Evolutionary conservation across 2,329 filamentous ascomycete species (phyloP).

Genomic region (Hymenoscyphus albidus): DNA sequence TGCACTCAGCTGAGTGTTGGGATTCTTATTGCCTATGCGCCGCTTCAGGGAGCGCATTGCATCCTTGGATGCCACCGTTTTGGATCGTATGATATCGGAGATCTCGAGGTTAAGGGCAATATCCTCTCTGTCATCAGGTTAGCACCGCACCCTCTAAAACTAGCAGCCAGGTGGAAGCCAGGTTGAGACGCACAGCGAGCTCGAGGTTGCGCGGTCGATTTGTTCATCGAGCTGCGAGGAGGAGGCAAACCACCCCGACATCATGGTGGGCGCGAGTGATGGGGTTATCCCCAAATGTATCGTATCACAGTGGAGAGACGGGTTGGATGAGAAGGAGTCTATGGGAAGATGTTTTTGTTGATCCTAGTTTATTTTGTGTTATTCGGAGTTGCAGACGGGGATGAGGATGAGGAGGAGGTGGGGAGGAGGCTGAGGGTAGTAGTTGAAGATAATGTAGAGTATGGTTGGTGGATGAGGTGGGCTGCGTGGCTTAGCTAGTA

Average conservation of each 20-base stretch:
- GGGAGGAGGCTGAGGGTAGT: neutral
- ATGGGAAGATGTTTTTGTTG: neutral
- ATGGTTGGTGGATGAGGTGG: no score
- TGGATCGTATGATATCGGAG: slow-evolving; percentile 93
- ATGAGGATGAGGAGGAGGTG: neutral
- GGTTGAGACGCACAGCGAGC: slow-evolving; percentile 57
- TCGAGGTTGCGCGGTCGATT: slow-evolving; percentile 93
- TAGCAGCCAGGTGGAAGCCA: neutral
- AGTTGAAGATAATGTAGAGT: no score
- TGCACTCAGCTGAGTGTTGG: slow-evolving; percentile 93
- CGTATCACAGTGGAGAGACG: no score
- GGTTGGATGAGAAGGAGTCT: neutral
- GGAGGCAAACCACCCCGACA: slow-evolving; percentile 73
- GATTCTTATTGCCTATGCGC: slow-evolving; percentile 95
- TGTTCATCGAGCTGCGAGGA: slow-evolving; percentile 94
- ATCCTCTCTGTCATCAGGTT: slow-evolving; percentile 66
- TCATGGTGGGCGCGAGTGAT: slow-evolving; percentile 14
- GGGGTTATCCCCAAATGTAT: neutral
- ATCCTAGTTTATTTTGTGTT: neutral
- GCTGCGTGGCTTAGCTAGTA: no score
- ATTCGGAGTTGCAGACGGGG: neutral
- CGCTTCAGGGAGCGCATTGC: slow-evolving; percentile 95
- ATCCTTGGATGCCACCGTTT: slow-evolving; percentile 95
- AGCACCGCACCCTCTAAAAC: slow-evolving; percentile 18
- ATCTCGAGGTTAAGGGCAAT: slow-evolving; percentile 98